phyloP scores from a whole-genome alignment of 2,329 filamentous ascomycete genomes.

The Plenodomus tracheiphilus region DNA sequence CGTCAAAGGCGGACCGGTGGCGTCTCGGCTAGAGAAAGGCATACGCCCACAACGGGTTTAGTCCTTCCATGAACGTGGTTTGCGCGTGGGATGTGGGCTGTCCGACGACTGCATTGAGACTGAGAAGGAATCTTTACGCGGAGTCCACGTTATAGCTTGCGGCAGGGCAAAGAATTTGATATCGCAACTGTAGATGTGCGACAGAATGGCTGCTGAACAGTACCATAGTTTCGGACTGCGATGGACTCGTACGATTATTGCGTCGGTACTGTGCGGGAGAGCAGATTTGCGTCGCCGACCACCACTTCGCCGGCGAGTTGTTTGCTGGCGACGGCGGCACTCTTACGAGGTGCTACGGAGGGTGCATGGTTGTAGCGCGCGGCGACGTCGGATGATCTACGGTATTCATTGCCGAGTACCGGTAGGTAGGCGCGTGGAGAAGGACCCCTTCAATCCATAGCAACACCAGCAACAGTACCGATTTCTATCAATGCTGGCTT shows the following conservation, averaged over 20 bases:
- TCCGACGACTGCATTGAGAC: slow-evolving; percentile 8
- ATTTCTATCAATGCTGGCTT: neutral
- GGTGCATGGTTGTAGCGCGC: neutral
- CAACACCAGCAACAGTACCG: neutral
- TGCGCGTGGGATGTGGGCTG: slow-evolving; percentile 14
- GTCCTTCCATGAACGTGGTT: slow-evolving; percentile 14
- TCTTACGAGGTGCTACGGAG: neutral
- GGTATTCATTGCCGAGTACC: too few species aligned
- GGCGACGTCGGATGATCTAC: neutral
- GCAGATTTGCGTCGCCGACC: slow-evolving; percentile 4
- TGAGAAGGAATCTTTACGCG: slow-evolving; percentile 5
- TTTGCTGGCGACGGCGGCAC: neutral
- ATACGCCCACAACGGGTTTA: slow-evolving; percentile 12
- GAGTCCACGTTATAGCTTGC: neutral
- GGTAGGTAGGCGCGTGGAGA: too few species aligned
- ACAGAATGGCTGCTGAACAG: neutral
- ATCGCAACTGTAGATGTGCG: neutral
- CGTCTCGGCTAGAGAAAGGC: slow-evolving; percentile 13
- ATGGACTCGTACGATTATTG: slow-evolving; percentile 8
- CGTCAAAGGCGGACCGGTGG: slow-evolving; percentile 12
- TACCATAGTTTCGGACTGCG: slow-evolving; percentile 5
- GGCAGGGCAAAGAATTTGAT: slow-evolving; percentile 4
- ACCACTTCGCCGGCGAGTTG: slow-evolving; percentile 1
- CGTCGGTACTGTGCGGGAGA: neutral
- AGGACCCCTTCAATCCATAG: neutral